These are phyloP conservation scores for Coniella lustricola DNA, from an alignment of 2,329 filamentous ascomycete species.

Conservation along the genomic window DNA sequence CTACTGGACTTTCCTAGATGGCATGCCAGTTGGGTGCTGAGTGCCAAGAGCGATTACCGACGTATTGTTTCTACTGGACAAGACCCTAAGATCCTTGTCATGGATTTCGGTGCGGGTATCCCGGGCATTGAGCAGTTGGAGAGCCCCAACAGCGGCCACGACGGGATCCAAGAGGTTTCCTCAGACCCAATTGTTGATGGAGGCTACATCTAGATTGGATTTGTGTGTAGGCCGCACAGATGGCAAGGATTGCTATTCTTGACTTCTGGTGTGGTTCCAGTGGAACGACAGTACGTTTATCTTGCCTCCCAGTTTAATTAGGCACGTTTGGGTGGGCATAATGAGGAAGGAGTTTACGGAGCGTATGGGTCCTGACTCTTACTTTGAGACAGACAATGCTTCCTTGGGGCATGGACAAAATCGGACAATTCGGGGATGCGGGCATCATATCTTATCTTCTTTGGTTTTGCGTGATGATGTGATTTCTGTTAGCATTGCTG, in stretches of 20 bases:
- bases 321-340: too few relatives aligned
- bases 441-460: not conserved
- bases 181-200: not conserved
- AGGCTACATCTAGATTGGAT: conserved; percentile 5
- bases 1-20: conserved; percentile 85
- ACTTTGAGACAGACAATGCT: too few relatives aligned
- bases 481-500: too few relatives aligned
- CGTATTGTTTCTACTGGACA: conserved; percentile 93
- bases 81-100: conserved; percentile 82
- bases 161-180: conserved; percentile 1
- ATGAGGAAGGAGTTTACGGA: too few relatives aligned
- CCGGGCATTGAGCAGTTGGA: conserved; percentile 53
- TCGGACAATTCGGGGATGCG: not conserved
- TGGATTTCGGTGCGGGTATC: conserved; percentile 75
- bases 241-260: too few relatives aligned
- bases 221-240: too few relatives aligned
- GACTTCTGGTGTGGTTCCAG: too few relatives aligned
- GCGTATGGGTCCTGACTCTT: too few relatives aligned
- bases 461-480: too few relatives aligned
- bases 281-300: too few relatives aligned
- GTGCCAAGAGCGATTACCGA: conserved; percentile 91
- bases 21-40: conserved; percentile 95
- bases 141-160: conserved; percentile 26
- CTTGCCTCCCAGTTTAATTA: too few relatives aligned
- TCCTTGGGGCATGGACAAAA: too few relatives aligned